A percentile compares a stretch with the other conserved stretches of the same genome.
These are phyloP conservation scores for Zygoascus biomembranicola DNA, from an alignment of 805 yeast species.

Conservation along the genomic window DNA sequence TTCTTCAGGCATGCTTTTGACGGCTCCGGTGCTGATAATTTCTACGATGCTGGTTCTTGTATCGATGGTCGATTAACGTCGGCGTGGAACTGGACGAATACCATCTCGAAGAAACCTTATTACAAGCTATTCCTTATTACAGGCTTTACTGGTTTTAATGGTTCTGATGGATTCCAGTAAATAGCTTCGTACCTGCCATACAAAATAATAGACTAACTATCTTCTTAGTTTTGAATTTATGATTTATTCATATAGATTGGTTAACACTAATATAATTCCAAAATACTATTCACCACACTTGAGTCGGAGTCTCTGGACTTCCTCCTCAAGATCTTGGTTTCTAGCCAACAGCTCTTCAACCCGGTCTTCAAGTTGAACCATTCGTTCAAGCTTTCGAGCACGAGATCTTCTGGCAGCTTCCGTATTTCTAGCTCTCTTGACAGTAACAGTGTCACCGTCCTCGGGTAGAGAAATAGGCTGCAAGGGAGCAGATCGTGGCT, in stretches of 20 bases:
- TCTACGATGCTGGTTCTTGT: conserved; percentile 77
- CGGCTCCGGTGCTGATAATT: conserved; percentile 79
- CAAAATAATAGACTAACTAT: background rate
- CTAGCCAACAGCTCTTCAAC: conserved; percentile 55
- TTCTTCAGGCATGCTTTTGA: conserved; percentile 56
- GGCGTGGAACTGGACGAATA: conserved; percentile 78
- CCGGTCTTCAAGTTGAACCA: conserved; percentile 69
- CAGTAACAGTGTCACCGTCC: conserved; percentile 52
- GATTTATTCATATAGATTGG: background rate
- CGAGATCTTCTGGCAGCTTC: conserved; percentile 95
- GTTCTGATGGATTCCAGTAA: conserved; percentile 36
- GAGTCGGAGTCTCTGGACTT: conserved; percentile 49
- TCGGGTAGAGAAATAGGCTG: conserved; percentile 55
- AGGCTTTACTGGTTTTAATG: conserved; percentile 72
- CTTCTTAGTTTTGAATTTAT: background rate
- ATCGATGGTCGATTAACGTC: conserved; percentile 75
- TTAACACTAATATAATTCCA: background rate
- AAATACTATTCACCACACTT: conserved; percentile 5
- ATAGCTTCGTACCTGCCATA: background rate
- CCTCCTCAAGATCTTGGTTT: conserved; percentile 54
- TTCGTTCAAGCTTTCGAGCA: conserved; percentile 85
- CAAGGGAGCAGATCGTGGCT: conserved; percentile 65
- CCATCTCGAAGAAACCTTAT: conserved; percentile 58
- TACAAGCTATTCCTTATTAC: conserved; percentile 53
- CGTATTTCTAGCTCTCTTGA: conserved; percentile 94